A percentile compares a stretch with the other conserved stretches of the same genome.
Conservation (phyloP, 352 stramenopile genomes). For the Pythium oligandrum region DNA sequence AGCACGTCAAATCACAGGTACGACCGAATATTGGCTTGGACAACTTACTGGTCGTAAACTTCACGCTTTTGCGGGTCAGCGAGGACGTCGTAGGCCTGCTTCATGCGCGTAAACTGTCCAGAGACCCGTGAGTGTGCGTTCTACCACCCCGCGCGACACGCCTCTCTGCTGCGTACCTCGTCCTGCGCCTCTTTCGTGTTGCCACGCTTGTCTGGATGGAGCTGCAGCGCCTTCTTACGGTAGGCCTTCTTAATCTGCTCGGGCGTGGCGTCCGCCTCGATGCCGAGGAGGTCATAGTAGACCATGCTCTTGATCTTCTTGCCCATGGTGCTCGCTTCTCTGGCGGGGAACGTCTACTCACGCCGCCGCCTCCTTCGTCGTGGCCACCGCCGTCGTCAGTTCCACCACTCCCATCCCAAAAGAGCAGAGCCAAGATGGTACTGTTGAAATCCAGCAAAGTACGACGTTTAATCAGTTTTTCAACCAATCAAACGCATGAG, state of each 20-base stretch:
- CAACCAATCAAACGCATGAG: no score
- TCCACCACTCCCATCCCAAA: no score
- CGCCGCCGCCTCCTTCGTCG: not conserved
- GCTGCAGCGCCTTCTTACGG: slow-evolving; percentile 85
- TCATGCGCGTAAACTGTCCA: slow-evolving; percentile 86
- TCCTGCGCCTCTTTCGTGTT: slow-evolving; percentile 79
- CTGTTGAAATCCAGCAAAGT: no score
- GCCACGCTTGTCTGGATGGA: slow-evolving; percentile 88
- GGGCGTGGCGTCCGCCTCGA: slow-evolving; percentile 60
- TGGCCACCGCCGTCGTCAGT: not conserved
- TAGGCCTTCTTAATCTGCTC: slow-evolving; percentile 93
- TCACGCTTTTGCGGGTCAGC: slow-evolving; percentile 83
- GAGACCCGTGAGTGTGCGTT: not conserved
- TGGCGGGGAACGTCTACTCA: not conserved
- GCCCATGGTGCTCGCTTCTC: slow-evolving; percentile 1
- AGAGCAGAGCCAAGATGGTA: no score
- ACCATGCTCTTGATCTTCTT: slow-evolving; percentile 69
- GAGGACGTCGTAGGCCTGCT: slow-evolving; percentile 92
- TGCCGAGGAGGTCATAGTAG: slow-evolving; percentile 84
- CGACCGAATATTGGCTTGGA: not conserved
- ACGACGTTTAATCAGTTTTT: no score
- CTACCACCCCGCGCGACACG: not conserved
- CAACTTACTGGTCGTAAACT: slow-evolving; percentile 68
- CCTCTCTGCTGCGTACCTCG: slow-evolving; percentile 24
- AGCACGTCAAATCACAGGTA: not conserved